phyloP scores from a whole-genome alignment of 768 basidiomycete species.

The Phaeolepiota aurea region DNA sequence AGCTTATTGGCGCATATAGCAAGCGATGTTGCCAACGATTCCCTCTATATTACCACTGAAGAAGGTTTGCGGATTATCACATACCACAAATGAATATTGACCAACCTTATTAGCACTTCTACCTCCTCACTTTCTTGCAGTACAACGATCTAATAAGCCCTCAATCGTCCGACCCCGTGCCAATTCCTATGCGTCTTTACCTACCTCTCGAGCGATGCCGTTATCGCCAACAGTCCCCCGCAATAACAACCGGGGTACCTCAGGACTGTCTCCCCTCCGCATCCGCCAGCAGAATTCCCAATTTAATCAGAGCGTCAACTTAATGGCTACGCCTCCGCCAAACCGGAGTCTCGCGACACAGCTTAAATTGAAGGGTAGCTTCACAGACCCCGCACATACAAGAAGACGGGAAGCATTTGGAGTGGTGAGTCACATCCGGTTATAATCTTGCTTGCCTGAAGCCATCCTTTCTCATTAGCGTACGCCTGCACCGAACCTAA shows the following conservation, averaged over 20 bases:
- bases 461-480: neutral
- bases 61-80: slow-evolving; percentile 29
- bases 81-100: slow-evolving; percentile 1
- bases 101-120: slow-evolving; percentile 37
- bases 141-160: slow-evolving; percentile 19
- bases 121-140: slow-evolving; percentile 49
- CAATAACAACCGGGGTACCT: slow-evolving; percentile 16
- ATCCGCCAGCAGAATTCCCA: slow-evolving; percentile 19
- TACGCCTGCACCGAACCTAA: slow-evolving; percentile 21
- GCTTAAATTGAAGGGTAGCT: slow-evolving; percentile 59
- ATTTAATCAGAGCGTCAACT: slow-evolving; percentile 23
- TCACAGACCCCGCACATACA: slow-evolving; percentile 61
- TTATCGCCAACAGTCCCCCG: slow-evolving; percentile 27
- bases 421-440: slow-evolving; percentile 20
- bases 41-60: slow-evolving; percentile 35
- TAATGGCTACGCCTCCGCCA: slow-evolving; percentile 61
- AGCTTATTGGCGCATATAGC: slow-evolving; percentile 39
- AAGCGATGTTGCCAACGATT: slow-evolving; percentile 45
- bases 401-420: slow-evolving; percentile 36
- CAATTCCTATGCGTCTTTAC: slow-evolving; percentile 42
- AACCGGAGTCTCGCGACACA: slow-evolving; percentile 46
- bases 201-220: slow-evolving; percentile 20
- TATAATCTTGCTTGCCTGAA: neutral
- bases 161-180: slow-evolving; percentile 47
- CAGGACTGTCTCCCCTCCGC: slow-evolving; percentile 23